phyloP scores from a whole-genome alignment of 441 rosid genomes.

The Corymbia citriodora region DNA sequence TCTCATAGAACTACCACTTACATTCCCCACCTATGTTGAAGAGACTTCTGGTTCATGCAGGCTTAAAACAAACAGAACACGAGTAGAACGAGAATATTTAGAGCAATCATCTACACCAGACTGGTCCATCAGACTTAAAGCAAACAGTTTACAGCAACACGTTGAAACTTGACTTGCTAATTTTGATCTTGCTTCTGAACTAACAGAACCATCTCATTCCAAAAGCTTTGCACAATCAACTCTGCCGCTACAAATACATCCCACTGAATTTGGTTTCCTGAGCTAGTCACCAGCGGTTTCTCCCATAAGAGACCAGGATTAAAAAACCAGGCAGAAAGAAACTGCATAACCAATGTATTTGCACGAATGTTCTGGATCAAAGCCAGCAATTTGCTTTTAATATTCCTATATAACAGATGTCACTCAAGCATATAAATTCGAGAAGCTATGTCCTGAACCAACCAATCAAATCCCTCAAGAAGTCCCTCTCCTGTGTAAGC shows the following conservation, averaged over 20 bases:
- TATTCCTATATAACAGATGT: not conserved
- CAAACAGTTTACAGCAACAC: not conserved
- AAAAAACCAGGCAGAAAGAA: not conserved
- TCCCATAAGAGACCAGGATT: not conserved
- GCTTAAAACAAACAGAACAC: not conserved
- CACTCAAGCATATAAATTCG: conserved; percentile 84
- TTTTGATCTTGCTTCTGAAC: not conserved
- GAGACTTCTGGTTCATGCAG: not conserved
- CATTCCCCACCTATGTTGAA: not conserved
- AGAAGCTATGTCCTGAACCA: conserved; percentile 92
- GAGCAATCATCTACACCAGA: not conserved
- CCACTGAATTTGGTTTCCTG: not conserved
- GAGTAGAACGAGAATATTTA: not conserved
- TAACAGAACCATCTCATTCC: not conserved
- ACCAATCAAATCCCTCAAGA: conserved; percentile 88
- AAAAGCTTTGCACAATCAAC: not conserved
- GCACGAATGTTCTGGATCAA: not conserved
- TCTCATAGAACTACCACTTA: not conserved
- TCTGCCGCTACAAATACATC: not conserved
- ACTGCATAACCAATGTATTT: not conserved
- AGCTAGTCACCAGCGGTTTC: not conserved
- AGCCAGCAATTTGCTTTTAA: not conserved
- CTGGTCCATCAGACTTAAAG: not conserved
- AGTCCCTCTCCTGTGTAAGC: conserved; percentile 88
- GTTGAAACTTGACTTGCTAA: not conserved